A percentile compares a stretch with the other conserved stretches of the same genome.
These are phyloP conservation scores for Herpetomonas samuelpessoai DNA, from an alignment of 208 protist genomes.

Conservation along the genomic window DNA sequence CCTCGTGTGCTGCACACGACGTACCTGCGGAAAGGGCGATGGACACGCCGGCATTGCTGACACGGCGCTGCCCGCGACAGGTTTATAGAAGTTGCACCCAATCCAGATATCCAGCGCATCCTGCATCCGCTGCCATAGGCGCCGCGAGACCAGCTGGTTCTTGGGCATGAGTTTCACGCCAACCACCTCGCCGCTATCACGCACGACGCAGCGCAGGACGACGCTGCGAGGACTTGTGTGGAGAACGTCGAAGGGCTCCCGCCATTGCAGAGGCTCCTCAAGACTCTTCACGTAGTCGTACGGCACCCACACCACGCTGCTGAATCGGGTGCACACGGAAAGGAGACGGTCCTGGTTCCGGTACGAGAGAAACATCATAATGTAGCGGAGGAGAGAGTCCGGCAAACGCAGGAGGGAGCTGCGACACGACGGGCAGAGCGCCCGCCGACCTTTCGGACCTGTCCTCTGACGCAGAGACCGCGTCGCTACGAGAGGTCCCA, in stretches of 20 bases:
- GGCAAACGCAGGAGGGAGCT: slow-evolving; percentile 14
- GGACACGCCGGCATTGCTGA: background rate
- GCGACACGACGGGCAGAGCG: slow-evolving; percentile 21
- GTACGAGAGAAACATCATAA: slow-evolving; percentile 27
- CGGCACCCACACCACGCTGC: slow-evolving; percentile 13
- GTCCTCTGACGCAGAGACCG: too few relatives aligned
- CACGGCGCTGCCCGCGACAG: background rate
- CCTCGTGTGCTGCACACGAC: background rate
- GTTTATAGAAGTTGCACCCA: slow-evolving; percentile 1
- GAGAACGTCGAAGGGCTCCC: slow-evolving; percentile 19
- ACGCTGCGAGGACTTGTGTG: slow-evolving; percentile 18
- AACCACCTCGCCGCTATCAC: slow-evolving; percentile 8
- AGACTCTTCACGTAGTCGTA: slow-evolving; percentile 18
- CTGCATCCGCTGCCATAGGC: slow-evolving; percentile 23
- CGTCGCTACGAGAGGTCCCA: too few relatives aligned
- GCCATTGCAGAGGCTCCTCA: slow-evolving; percentile 14
- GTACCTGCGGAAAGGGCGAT: background rate
- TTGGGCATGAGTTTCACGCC: slow-evolving; percentile 21
- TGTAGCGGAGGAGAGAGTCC: slow-evolving; percentile 8
- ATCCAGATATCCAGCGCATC: slow-evolving; percentile 15
- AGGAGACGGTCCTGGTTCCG: slow-evolving; percentile 17
- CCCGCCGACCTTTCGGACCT: background rate
- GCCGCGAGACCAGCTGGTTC: slow-evolving; percentile 17
- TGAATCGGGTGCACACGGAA: slow-evolving; percentile 1
- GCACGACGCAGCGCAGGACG: slow-evolving; percentile 18